A percentile compares a stretch with the other conserved stretches of the same genome.
Conservation (phyloP, 441 rosid genomes). For the Pelargonium australe region DNA sequence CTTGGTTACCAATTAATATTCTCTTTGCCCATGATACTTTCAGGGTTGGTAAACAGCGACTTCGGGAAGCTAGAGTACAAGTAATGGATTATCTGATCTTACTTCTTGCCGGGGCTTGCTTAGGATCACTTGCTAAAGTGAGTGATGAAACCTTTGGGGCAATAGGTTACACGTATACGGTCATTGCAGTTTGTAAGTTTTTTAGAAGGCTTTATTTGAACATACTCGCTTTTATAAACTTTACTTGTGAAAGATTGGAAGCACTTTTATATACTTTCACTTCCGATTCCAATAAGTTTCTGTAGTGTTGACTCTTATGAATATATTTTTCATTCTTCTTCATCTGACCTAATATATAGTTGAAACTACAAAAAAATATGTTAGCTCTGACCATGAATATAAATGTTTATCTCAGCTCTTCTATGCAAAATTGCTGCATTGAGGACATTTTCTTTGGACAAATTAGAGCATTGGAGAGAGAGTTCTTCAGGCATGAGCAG, state of each 20-base stretch:
- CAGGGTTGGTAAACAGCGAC: constrained; percentile 84
- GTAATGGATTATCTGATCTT: constrained; percentile 82
- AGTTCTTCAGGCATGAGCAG: constrained; percentile 88
- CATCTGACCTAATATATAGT: neutral
- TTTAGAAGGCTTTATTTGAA: neutral
- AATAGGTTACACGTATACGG: constrained; percentile 79
- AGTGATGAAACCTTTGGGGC: constrained; percentile 88
- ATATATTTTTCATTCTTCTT: too few relatives aligned
- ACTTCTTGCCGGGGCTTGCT: constrained; percentile 85
- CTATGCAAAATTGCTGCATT: constrained; percentile 83
- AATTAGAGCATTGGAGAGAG: constrained; percentile 84
- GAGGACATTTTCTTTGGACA: constrained; percentile 83
- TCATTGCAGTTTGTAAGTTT: constrained; percentile 93
- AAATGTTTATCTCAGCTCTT: constrained; percentile 44
- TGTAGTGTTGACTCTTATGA: neutral
- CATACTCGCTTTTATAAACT: too few relatives aligned
- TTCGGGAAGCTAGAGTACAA: constrained; percentile 74
- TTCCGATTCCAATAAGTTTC: neutral
- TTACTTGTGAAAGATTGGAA: too few relatives aligned
- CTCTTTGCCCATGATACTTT: constrained; percentile 13
- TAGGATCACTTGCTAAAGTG: constrained; percentile 92
- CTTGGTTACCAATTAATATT: neutral
- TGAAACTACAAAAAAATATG: neutral
- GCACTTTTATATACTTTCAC: neutral
- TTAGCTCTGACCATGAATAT: too few relatives aligned